Evolutionary conservation across 768 basidiomycete genomes (phyloP).

Genomic region (Suillus plorans): DNA sequence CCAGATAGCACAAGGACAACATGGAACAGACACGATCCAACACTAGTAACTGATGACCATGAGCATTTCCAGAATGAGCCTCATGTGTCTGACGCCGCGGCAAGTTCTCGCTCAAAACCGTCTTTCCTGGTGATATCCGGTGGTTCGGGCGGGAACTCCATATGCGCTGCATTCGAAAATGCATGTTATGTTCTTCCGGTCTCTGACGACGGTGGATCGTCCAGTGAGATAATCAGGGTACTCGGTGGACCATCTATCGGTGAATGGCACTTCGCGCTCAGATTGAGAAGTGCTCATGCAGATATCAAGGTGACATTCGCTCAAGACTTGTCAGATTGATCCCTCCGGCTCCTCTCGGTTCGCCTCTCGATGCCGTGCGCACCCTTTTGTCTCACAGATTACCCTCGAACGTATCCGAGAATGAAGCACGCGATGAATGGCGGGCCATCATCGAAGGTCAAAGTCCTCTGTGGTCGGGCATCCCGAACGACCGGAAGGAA

Average conservation of each 20-base stretch:
- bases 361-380: slow-evolving; percentile 73
- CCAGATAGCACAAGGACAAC: slow-evolving; percentile 3
- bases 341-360: slow-evolving; percentile 55
- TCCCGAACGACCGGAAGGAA: slow-evolving; percentile 89
- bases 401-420: slow-evolving; percentile 63
- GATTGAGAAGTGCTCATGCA: slow-evolving; percentile 11
- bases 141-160: slow-evolving; percentile 92
- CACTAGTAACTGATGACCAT: not conserved
- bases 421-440: slow-evolving; percentile 87
- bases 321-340: slow-evolving; percentile 89
- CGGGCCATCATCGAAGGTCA: slow-evolving; percentile 87
- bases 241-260: slow-evolving; percentile 86
- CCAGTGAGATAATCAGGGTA: slow-evolving; percentile 91
- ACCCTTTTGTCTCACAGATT: slow-evolving; percentile 79
- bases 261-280: slow-evolving; percentile 27
- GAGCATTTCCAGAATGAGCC: not conserved
- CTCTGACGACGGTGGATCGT: slow-evolving; percentile 94
- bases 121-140: slow-evolving; percentile 76
- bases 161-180: slow-evolving; percentile 78
- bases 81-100: not conserved
- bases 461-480: slow-evolving; percentile 77
- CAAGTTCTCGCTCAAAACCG: slow-evolving; percentile 7
- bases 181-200: slow-evolving; percentile 89
- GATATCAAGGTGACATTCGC: slow-evolving; percentile 72
- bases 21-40: not conserved